phyloP scores from a whole-genome alignment of 179 eudicot species.

The Nepenthes alata region DNA sequence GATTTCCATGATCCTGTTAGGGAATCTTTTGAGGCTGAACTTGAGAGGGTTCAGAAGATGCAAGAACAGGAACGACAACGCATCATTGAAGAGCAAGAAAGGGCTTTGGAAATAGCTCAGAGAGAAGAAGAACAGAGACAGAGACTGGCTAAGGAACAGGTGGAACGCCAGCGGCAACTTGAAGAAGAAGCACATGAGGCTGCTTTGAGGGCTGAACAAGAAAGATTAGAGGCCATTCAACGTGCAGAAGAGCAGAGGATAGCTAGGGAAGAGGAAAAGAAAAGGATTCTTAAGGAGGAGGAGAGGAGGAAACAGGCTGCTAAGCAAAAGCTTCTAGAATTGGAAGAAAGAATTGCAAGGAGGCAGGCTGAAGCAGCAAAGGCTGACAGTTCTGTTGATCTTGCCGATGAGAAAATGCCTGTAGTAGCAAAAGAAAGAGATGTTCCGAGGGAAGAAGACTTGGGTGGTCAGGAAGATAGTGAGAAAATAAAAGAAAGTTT shows the following conservation, averaged over 20 bases:
- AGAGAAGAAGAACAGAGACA: slow-evolving; percentile 88
- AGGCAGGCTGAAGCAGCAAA: slow-evolving; percentile 47
- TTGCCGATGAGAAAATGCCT: slow-evolving; percentile 29
- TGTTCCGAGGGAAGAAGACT: slow-evolving; percentile 33
- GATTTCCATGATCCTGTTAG: slow-evolving; percentile 87
- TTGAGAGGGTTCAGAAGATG: slow-evolving; percentile 90
- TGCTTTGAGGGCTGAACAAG: slow-evolving; percentile 85
- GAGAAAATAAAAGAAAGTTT: slow-evolving; percentile 86
- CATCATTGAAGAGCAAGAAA: slow-evolving; percentile 76
- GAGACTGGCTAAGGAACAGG: slow-evolving; percentile 68
- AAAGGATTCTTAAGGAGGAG: slow-evolving; percentile 61
- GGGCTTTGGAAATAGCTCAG: slow-evolving; percentile 75
- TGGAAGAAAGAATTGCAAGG: slow-evolving; percentile 80
- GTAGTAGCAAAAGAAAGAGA: slow-evolving; percentile 28
- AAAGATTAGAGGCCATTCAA: slow-evolving; percentile 46
- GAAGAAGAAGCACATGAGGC: slow-evolving; percentile 86
- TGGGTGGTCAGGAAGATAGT: slow-evolving; percentile 81
- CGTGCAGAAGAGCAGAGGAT: slow-evolving; percentile 73
- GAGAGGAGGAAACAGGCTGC: slow-evolving; percentile 97
- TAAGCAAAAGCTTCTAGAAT: slow-evolving; percentile 78
- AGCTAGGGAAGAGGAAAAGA: slow-evolving; percentile 85
- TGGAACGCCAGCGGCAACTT: slow-evolving; percentile 49
- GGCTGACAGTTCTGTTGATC: slow-evolving; percentile 20
- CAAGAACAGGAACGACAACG: slow-evolving; percentile 86
- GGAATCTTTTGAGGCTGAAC: slow-evolving; percentile 99